Percentiles rank a stretch among this genome's conserved stretches.
Evolutionary conservation across 768 basidiomycete species (phyloP).

Genomic region (Termitomyces bulborhizus): DNA sequence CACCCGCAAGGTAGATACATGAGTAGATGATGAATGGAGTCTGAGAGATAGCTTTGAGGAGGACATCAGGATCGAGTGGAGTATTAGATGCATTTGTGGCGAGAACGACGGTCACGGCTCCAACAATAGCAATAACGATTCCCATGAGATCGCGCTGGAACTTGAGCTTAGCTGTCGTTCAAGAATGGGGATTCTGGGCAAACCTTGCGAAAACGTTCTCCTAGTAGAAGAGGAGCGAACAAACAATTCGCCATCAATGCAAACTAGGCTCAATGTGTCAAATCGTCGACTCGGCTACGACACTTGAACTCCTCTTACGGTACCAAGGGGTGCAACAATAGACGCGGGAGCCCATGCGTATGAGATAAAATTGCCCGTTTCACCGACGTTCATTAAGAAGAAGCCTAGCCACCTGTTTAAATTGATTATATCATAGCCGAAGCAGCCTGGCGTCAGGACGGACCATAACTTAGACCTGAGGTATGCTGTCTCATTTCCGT

Average conservation of each 20-base stretch:
- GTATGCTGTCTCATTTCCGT: constrained; percentile 65
- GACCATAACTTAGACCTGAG: constrained; percentile 83
- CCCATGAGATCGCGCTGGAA: constrained; percentile 71
- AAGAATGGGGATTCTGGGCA: constrained; percentile 15
- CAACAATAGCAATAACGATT: constrained; percentile 74
- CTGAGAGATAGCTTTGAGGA: constrained; percentile 66
- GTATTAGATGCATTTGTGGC: constrained; percentile 68
- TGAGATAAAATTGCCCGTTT: constrained; percentile 85
- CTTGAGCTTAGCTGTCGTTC: constrained; percentile 11
- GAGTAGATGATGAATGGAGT: constrained; percentile 74
- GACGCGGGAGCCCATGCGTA: constrained; percentile 89
- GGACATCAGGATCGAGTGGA: constrained; percentile 58
- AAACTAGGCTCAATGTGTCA: constrained; percentile 41
- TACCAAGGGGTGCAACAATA: constrained; percentile 94
- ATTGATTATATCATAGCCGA: background rate
- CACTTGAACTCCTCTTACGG: constrained; percentile 44
- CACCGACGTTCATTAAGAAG: constrained; percentile 84
- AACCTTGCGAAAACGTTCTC: constrained; percentile 78
- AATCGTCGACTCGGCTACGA: background rate
- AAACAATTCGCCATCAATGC: constrained; percentile 94
- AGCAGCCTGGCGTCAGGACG: constrained; percentile 12
- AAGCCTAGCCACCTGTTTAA: constrained; percentile 81
- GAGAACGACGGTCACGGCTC: constrained; percentile 90
- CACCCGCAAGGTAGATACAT: constrained; percentile 50
- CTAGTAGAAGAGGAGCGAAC: constrained; percentile 81